Conservation (phyloP, 768 basidiomycete species). For the Lentinula detonsa region DNA sequence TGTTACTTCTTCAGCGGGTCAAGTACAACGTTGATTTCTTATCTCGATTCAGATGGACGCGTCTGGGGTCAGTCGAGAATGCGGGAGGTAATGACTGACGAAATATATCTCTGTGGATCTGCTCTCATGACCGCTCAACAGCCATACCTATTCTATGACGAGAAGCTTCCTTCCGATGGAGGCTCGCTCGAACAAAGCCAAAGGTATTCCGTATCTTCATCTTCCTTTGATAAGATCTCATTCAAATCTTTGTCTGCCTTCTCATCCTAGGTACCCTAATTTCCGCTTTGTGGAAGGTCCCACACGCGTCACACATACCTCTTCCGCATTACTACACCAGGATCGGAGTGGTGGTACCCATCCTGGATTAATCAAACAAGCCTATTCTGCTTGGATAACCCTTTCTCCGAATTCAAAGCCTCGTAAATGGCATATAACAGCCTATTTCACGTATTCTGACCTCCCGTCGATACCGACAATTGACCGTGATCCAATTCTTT, state of each 20-base stretch:
- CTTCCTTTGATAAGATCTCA: neutral
- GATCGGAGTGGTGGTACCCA: conserved; percentile 49
- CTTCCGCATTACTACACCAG: conserved; percentile 51
- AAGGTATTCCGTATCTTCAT: conserved; percentile 15
- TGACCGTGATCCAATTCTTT: conserved; percentile 35
- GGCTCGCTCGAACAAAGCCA: conserved; percentile 2
- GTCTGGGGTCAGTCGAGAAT: conserved; percentile 66
- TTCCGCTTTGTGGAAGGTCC: conserved; percentile 57
- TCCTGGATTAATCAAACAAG: conserved; percentile 59
- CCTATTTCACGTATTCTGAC: conserved; percentile 47
- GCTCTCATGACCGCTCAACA: conserved; percentile 16
- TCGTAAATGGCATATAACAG: conserved; percentile 64
- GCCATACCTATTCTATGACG: conserved; percentile 70
- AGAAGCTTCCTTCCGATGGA: conserved; percentile 41
- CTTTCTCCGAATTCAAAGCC: conserved; percentile 37
- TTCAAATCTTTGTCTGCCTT: neutral
- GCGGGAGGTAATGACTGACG: conserved; percentile 38
- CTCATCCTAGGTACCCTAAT: conserved; percentile 26
- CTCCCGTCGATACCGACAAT: conserved; percentile 40
- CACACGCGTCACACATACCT: conserved; percentile 40
- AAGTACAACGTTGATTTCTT: neutral
- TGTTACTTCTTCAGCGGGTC: conserved; percentile 1
- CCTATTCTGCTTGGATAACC: conserved; percentile 62
- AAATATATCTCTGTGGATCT: neutral
- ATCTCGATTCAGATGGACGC: conserved; percentile 41